Evolutionary conservation across 768 basidiomycete species (phyloP).

Genomic region (Lepiota subincarnata): DNA sequence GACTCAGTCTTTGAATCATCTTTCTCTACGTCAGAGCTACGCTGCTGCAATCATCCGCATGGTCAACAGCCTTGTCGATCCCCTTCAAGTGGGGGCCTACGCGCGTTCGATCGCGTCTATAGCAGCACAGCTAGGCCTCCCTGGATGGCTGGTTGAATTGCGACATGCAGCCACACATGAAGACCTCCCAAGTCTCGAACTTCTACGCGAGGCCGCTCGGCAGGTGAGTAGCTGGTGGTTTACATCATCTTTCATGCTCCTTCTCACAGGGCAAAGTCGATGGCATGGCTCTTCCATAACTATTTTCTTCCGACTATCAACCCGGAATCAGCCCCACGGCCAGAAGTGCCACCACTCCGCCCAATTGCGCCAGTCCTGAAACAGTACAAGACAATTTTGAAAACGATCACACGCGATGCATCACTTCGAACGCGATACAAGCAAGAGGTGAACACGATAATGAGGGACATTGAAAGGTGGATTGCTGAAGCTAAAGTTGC

Average conservation of each 20-base stretch:
- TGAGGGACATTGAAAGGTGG: constrained; percentile 74
- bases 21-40: constrained; percentile 71
- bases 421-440: constrained; percentile 52
- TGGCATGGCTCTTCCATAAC: constrained; percentile 78
- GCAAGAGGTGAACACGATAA: constrained; percentile 41
- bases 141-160: constrained; percentile 86
- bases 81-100: constrained; percentile 83
- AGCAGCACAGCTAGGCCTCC: constrained; percentile 81
- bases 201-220: constrained; percentile 71
- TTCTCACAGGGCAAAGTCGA: constrained; percentile 43
- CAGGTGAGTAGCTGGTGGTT: constrained; percentile 41
- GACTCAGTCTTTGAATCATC: constrained; percentile 25
- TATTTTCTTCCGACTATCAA: constrained; percentile 80
- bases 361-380: constrained; percentile 66
- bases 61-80: constrained; percentile 94
- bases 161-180: constrained; percentile 97
- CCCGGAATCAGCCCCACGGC: constrained; percentile 34
- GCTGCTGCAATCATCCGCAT: constrained; percentile 80
- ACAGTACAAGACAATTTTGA: constrained; percentile 67
- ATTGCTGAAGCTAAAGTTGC: constrained; percentile 68
- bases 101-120: constrained; percentile 90
- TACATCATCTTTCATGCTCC: constrained; percentile 1
- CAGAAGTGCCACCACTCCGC: constrained; percentile 37
- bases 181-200: constrained; percentile 79
- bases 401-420: constrained; percentile 58